Percentiles rank a stretch among this genome's conserved stretches.
phyloP scores from a whole-genome alignment of 352 stramenopile species.

The Pythium oligandrum region DNA sequence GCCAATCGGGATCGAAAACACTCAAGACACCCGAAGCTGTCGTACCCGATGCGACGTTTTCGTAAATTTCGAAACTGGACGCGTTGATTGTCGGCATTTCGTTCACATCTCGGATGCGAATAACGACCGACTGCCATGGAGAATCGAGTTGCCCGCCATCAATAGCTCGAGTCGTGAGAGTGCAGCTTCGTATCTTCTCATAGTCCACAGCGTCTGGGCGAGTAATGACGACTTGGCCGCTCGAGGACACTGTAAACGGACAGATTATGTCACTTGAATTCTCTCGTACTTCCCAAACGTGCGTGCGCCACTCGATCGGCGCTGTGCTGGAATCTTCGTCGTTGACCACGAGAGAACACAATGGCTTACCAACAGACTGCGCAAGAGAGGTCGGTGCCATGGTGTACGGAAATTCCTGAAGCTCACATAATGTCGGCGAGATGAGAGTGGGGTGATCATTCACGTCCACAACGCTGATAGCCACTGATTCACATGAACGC shows the following conservation, averaged over 20 bases:
- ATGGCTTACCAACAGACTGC: slow-evolving; percentile 1
- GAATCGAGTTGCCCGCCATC: slow-evolving; percentile 17
- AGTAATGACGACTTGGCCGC: slow-evolving; percentile 12
- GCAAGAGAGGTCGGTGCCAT: neutral
- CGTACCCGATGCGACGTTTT: slow-evolving; percentile 13
- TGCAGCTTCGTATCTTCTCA: slow-evolving; percentile 13
- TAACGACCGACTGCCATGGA: slow-evolving; percentile 13
- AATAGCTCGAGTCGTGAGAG: slow-evolving; percentile 9
- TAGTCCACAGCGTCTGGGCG: slow-evolving; percentile 15
- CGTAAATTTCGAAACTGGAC: slow-evolving; percentile 12
- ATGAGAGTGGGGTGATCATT: slow-evolving; percentile 23
- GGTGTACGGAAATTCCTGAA: slow-evolving; percentile 18
- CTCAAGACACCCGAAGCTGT: slow-evolving; percentile 2
- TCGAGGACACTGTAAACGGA: neutral
- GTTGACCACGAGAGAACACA: slow-evolving; percentile 14
- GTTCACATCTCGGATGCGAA: slow-evolving; percentile 22
- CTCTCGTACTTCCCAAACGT: slow-evolving; percentile 13
- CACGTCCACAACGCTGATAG: slow-evolving; percentile 17
- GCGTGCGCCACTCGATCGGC: slow-evolving; percentile 7
- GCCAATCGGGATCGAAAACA: slow-evolving; percentile 19
- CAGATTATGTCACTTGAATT: slow-evolving; percentile 1
- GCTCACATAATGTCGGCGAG: slow-evolving; percentile 8
- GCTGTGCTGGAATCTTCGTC: slow-evolving; percentile 13
- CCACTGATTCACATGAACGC: slow-evolving; percentile 10
- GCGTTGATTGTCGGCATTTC: slow-evolving; percentile 13